These are phyloP conservation scores for Fusarium sp. DNA, from an alignment of 2,329 filamentous ascomycete species.

Conservation along the genomic window DNA sequence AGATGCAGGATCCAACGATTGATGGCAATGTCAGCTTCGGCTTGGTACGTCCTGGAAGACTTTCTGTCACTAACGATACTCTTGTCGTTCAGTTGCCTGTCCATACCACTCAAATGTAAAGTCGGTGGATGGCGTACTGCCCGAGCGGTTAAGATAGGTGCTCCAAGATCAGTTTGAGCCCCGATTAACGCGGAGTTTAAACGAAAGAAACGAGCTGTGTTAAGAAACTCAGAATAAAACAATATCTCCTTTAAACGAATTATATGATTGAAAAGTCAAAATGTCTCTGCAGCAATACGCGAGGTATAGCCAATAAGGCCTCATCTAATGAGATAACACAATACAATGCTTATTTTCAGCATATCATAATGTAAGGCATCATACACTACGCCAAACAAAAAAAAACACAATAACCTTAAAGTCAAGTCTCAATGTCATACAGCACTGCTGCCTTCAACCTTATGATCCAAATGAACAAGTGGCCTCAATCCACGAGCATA, in stretches of 20 bases:
- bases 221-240: not conserved
- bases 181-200: not conserved
- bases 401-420: not conserved
- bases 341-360: not conserved
- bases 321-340: not conserved
- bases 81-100: not conserved
- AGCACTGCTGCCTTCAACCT: not conserved
- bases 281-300: not conserved
- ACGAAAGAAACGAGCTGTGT: not conserved
- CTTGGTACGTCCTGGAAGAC: not conserved
- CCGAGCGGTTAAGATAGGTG: not conserved
- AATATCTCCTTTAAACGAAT: not conserved
- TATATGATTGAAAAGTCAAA: not conserved
- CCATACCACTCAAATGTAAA: not conserved
- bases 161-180: not conserved
- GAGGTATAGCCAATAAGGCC: not conserved
- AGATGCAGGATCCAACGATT: not conserved
- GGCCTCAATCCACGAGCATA: not conserved
- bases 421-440: not conserved
- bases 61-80: not conserved
- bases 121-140: not conserved
- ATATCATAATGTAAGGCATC: not conserved
- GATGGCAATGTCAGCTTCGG: not conserved
- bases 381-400: not conserved
- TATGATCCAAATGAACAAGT: not conserved